Percentiles rank a stretch among this genome's conserved stretches.
These are phyloP conservation scores for Aureobasidium sp. DNA, from an alignment of 2,329 filamentous ascomycete species.

Conservation along the genomic window DNA sequence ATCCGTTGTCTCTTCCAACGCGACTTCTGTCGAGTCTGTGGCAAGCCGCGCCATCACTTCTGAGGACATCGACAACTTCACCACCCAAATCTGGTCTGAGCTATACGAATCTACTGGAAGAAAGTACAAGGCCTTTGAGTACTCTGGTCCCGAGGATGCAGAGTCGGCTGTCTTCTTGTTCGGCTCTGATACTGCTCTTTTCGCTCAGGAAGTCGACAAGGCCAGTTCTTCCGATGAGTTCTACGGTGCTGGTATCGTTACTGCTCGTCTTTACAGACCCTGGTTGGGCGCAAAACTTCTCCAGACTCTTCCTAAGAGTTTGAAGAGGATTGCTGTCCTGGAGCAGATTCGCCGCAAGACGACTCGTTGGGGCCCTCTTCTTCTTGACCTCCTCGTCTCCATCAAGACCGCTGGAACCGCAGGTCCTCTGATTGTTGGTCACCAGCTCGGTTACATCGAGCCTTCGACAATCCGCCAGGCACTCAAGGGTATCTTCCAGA, in stretches of 20 bases:
- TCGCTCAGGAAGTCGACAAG: slow-evolving; percentile 65
- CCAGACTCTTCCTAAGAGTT: slow-evolving; percentile 65
- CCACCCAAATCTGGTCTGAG: slow-evolving; percentile 71
- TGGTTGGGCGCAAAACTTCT: slow-evolving; percentile 82
- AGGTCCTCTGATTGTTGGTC: slow-evolving; percentile 74
- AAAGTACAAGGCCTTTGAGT: slow-evolving; percentile 79
- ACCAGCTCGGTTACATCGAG: slow-evolving; percentile 83
- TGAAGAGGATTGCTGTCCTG: slow-evolving; percentile 84
- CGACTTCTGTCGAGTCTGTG: slow-evolving; percentile 69
- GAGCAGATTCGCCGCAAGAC: slow-evolving; percentile 93
- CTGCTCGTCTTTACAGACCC: slow-evolving; percentile 81
- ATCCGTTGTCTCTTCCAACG: slow-evolving; percentile 61
- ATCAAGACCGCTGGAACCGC: slow-evolving; percentile 61
- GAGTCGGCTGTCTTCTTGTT: slow-evolving; percentile 87
- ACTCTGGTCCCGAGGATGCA: slow-evolving; percentile 72
- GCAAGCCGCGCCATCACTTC: slow-evolving; percentile 62
- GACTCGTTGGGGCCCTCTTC: slow-evolving; percentile 89
- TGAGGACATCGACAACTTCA: slow-evolving; percentile 78
- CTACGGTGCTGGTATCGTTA: slow-evolving; percentile 72
- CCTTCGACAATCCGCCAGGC: slow-evolving; percentile 73
- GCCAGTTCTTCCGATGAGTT: slow-evolving; percentile 65
- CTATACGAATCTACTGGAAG: slow-evolving; percentile 65
- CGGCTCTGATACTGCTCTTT: slow-evolving; percentile 75
- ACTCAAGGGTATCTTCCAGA: slow-evolving; percentile 86
- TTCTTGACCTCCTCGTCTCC: slow-evolving; percentile 85